Percentiles rank a stretch among this genome's conserved stretches.
phyloP scores from a whole-genome alignment of 2,329 filamentous ascomycete species.

The Diaporthe helianthi region DNA sequence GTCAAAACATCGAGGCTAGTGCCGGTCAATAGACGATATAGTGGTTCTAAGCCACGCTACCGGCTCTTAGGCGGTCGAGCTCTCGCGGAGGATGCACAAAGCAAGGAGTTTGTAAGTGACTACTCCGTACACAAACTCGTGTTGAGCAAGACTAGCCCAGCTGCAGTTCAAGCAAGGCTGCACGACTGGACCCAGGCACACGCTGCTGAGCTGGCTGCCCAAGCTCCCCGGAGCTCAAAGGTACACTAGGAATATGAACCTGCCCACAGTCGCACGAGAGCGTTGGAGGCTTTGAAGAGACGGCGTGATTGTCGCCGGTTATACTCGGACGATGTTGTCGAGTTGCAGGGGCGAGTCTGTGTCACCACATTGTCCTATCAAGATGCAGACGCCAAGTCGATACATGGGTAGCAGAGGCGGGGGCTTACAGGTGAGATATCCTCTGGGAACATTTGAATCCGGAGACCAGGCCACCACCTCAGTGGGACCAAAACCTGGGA shows the following conservation, averaged over 20 bases:
- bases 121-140: slow-evolving; percentile 32
- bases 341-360: slow-evolving; percentile 11
- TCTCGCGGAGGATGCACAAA: slow-evolving; percentile 7
- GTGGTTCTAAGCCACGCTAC: slow-evolving; percentile 10
- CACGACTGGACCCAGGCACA: slow-evolving; percentile 21
- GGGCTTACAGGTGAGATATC: slow-evolving; percentile 27
- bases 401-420: slow-evolving; percentile 6
- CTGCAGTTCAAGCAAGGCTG: slow-evolving; percentile 31
- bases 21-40: slow-evolving; percentile 7
- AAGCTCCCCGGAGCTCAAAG: not conserved
- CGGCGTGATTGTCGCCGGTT: not conserved
- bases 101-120: slow-evolving; percentile 24
- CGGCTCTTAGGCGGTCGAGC: slow-evolving; percentile 4
- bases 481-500: slow-evolving; percentile 4
- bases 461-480: slow-evolving; percentile 16
- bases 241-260: not conserved
- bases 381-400: slow-evolving; percentile 10
- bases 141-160: slow-evolving; percentile 32
- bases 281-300: slow-evolving; percentile 1
- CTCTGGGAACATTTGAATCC: slow-evolving; percentile 14
- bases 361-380: slow-evolving; percentile 7
- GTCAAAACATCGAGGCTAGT: slow-evolving; percentile 13
- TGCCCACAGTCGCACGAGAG: slow-evolving; percentile 13
- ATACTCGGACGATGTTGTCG: slow-evolving; percentile 8
- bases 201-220: not conserved